phyloP scores from a whole-genome alignment of 176 grass and related monocot genomes.

The Metroxylon sagu region DNA sequence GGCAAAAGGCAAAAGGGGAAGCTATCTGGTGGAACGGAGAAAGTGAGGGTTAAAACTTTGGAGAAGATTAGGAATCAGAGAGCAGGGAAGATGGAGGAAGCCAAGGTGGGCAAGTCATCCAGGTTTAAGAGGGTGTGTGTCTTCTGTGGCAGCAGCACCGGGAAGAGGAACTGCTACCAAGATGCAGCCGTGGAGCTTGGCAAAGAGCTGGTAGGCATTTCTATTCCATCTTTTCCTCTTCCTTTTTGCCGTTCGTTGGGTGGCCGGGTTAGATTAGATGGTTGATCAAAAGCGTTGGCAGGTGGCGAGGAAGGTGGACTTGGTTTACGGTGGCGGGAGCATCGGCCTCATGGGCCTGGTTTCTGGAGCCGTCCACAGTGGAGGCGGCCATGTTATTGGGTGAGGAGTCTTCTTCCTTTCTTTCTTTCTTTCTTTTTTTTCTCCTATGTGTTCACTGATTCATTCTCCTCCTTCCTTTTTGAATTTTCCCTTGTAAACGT shows the following conservation, averaged over 20 bases:
- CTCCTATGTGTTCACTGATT: background rate
- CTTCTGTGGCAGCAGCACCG: constrained; percentile 96
- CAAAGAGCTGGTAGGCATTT: constrained; percentile 47
- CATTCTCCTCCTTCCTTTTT: background rate
- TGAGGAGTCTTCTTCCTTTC: background rate
- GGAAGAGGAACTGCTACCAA: constrained; percentile 87
- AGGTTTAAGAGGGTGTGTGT: constrained; percentile 92
- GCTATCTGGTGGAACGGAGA: background rate
- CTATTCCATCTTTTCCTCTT: background rate
- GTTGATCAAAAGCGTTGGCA: background rate
- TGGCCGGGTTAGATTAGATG: background rate
- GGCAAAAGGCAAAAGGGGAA: background rate
- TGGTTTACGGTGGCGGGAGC: constrained; percentile 92
- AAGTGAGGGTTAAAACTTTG: background rate
- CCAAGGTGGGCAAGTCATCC: constrained; percentile 12
- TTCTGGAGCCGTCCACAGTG: constrained; percentile 76
- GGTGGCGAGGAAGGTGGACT: constrained; percentile 74
- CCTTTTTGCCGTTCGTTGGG: background rate
- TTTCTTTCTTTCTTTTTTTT: background rate
- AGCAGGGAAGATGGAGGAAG: background rate
- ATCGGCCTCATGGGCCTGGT: constrained; percentile 92
- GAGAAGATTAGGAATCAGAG: background rate
- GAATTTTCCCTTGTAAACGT: background rate
- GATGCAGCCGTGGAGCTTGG: constrained; percentile 87
- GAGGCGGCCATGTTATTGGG: constrained; percentile 87